These are phyloP conservation scores for Plasmodium falciparum DNA, from an alignment of 169 alveolate species.

Conservation along the genomic window DNA sequence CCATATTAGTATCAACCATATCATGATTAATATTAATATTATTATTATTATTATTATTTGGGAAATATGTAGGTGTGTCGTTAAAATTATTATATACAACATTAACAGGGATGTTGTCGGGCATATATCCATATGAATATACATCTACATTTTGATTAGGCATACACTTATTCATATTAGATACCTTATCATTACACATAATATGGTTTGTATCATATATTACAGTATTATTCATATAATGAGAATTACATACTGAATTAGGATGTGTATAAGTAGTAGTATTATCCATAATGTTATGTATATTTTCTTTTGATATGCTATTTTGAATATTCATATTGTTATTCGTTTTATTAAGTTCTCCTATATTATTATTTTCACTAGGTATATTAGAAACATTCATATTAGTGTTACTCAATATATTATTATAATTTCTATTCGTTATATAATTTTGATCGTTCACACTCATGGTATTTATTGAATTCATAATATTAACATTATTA, in stretches of 20 bases:
- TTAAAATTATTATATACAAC: neutral
- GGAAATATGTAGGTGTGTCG: conserved; percentile 1
- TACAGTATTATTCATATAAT: conserved; percentile 27
- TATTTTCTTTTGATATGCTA: neutral
- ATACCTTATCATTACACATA: conserved; percentile 16
- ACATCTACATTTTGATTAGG: neutral
- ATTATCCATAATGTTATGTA: neutral
- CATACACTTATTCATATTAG: conserved; percentile 4
- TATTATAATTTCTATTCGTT: conserved; percentile 1
- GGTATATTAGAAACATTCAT: neutral
- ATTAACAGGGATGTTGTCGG: neutral
- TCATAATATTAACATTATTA: neutral
- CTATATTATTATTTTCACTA: neutral
- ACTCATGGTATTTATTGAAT: neutral
- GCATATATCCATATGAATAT: neutral
- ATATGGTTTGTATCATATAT: conserved; percentile 9
- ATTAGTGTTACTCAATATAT: neutral
- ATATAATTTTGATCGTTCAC: neutral
- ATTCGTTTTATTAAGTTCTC: neutral
- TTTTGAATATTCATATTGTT: conserved; percentile 9
- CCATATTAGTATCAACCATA: neutral
- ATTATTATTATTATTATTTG: conserved; percentile 16
- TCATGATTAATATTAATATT: conserved; percentile 8
- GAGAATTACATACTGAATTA: neutral
- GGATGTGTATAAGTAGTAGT: neutral